Base-by-base conservation (phyloP, 768 basidiomycete species). In the Tulasnella calospora region DNA sequence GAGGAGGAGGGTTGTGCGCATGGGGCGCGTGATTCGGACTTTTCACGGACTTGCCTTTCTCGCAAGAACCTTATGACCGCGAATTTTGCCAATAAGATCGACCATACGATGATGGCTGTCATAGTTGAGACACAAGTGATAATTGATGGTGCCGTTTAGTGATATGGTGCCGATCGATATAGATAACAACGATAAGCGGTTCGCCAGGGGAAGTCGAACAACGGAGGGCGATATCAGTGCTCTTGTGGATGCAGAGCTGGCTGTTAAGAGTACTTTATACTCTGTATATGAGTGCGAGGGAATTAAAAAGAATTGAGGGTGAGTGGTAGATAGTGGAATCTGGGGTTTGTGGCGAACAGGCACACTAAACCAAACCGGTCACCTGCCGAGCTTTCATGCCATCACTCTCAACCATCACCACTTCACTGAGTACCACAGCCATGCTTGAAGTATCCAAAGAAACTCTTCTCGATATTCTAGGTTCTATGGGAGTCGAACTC, bases 401-500 rank as follows among this genome's bases (percentile, higher is more conserved):
- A 30, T 67, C 51, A 21, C 13, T 9, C 35, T 17, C 30, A 13
- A 27, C 27, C 33, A 67, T 30, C 27, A 67, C 61, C 61, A 67
- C 61, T 35, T 44, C 15, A 44, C 15, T 15, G 13, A 44, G 17
- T 9, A 44, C 44, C 44, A 44, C 44, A 44, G 27, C 61, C 8
- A 67, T 67, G 61, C 27, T 67, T 15, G 30, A 67, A 17, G 61
- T 61, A 19, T 76, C 75, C 8, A 46, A 38, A 51, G 75, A 61
- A 1, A 36, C 33, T 21, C 38, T 61, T 41, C 57, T 76, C 35
- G 35, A 76, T 30, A 51, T 76, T 30, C 75, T 76, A 46, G 40
- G 40, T 10, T 51, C 75, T 55, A 30, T 76, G 51, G 75, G 61
- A 15, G 55, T 76, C 36, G 55, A 76, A 67, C 47, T 61, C 5